A percentile compares a stretch with the other conserved stretches of the same genome.
phyloP scores from a whole-genome alignment of 176 grass and related monocot genomes.

The Zoysia japonica region DNA sequence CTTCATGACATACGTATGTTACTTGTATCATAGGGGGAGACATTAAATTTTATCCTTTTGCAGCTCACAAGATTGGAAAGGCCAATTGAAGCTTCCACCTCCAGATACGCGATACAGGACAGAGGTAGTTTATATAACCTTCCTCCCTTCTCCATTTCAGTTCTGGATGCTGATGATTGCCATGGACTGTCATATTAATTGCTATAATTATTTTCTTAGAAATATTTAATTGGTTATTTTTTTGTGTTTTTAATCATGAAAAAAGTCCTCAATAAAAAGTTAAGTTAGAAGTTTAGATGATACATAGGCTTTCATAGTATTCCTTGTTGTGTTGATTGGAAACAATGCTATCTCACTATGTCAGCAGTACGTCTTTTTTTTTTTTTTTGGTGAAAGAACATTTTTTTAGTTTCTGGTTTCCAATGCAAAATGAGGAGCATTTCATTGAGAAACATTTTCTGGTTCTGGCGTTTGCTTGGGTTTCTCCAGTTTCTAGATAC shows the following conservation, averaged over 20 bases:
- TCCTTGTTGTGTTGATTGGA: not conserved
- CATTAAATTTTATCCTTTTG: conserved; percentile 26
- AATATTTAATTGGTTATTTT: not conserved
- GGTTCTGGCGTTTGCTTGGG: no score
- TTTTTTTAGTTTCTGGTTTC: no score
- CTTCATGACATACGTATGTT: not conserved
- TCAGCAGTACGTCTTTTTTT: not conserved
- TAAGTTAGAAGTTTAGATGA: not conserved
- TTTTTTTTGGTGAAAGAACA: no score
- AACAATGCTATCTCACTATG: conserved; percentile 9
- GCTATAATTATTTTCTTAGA: not conserved
- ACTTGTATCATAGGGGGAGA: not conserved
- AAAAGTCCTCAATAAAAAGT: no score
- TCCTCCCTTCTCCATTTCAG: not conserved
- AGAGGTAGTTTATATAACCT: conserved; percentile 54
- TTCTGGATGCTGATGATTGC: not conserved
- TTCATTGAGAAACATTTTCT: no score
- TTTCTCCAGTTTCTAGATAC: no score
- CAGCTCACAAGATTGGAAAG: conserved; percentile 88
- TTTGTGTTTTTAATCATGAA: not conserved
- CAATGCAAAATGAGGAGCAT: no score
- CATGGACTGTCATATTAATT: not conserved
- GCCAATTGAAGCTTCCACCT: conserved; percentile 75
- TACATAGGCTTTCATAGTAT: not conserved
- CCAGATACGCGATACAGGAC: conserved; percentile 77